Percentiles rank a stretch among this genome's conserved stretches.
Evolutionary conservation across 2,329 filamentous ascomycete species (phyloP).

Genomic region (Akanthomyces muscarius): DNA sequence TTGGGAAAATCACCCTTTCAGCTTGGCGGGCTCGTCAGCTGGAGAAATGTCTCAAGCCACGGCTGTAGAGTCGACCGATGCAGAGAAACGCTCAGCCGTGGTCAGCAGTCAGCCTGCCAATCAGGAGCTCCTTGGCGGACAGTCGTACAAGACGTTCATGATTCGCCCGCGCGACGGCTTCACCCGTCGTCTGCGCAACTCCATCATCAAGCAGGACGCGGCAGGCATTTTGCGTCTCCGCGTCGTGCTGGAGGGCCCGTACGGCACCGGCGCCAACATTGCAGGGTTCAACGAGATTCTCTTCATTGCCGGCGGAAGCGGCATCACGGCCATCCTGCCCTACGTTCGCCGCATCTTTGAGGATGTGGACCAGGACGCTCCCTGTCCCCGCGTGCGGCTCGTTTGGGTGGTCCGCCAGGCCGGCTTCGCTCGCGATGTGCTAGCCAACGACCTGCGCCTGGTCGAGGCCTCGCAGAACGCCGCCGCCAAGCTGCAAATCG

Average conservation of each 20-base stretch:
- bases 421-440: slow-evolving; percentile 27
- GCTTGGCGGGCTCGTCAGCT: slow-evolving; percentile 28
- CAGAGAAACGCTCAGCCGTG: slow-evolving; percentile 22
- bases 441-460: slow-evolving; percentile 25
- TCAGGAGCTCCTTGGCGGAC: not conserved
- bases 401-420: slow-evolving; percentile 33
- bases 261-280: slow-evolving; percentile 31
- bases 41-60: not conserved
- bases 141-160: slow-evolving; percentile 31
- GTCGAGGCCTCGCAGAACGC: slow-evolving; percentile 23
- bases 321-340: slow-evolving; percentile 33
- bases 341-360: slow-evolving; percentile 28
- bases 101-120: slow-evolving; percentile 10
- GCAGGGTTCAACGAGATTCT: slow-evolving; percentile 30
- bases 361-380: slow-evolving; percentile 11
- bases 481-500: slow-evolving; percentile 29
- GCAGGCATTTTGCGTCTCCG: slow-evolving; percentile 22
- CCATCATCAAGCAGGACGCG: slow-evolving; percentile 19
- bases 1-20: slow-evolving; percentile 43
- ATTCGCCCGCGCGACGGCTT: slow-evolving; percentile 36
- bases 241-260: slow-evolving; percentile 35
- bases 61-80: not conserved
- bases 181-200: slow-evolving; percentile 29
- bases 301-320: slow-evolving; percentile 36
- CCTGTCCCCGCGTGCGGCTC: slow-evolving; percentile 25